Evolutionary conservation across 2,329 filamentous ascomycete genomes (phyloP).

Genomic region (Onygenales sp.): DNA sequence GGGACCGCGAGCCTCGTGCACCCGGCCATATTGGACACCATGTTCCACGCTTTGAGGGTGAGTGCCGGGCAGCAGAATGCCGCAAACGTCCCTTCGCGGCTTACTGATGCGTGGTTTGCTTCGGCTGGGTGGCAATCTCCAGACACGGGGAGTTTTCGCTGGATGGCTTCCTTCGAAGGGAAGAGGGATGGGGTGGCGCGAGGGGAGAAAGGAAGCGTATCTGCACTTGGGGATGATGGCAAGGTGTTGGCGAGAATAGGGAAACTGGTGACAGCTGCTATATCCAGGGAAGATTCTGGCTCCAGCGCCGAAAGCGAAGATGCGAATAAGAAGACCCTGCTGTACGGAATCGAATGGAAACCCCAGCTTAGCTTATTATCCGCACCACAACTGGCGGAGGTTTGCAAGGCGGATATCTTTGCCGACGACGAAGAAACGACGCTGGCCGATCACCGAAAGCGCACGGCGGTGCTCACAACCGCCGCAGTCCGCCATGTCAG

Average conservation of each 20-base stretch:
- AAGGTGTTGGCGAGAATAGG: conserved; percentile 20
- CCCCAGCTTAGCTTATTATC: conserved; percentile 29
- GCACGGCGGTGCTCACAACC: neutral
- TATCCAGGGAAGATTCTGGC: conserved; percentile 13
- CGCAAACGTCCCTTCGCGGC: conserved; percentile 21
- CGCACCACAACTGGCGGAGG: conserved; percentile 16
- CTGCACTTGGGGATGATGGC: conserved; percentile 22
- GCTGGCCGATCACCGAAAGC: neutral
- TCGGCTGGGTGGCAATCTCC: conserved; percentile 24
- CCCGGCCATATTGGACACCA: conserved; percentile 29
- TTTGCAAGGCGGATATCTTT: conserved; percentile 15
- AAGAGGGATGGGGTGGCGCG: neutral
- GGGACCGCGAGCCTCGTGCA: conserved; percentile 22
- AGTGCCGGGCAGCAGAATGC: conserved; percentile 6
- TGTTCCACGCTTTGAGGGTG: conserved; percentile 23
- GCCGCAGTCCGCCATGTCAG: neutral
- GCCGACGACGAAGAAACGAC: conserved; percentile 14
- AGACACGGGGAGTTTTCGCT: conserved; percentile 14
- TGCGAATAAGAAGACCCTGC: conserved; percentile 17
- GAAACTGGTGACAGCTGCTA: conserved; percentile 16
- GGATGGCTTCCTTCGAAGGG: conserved; percentile 12
- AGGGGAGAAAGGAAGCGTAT: conserved; percentile 21
- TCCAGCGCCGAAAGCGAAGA: neutral
- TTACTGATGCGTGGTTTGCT: conserved; percentile 24
- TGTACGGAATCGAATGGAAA: conserved; percentile 30